Conservation (phyloP, 345 rosid species). For the thale cress (Arabidopsis thaliana) region TAIR10.1 NC_003070.9:1324501-1325000, state of each 20-base stretch:
- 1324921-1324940: conserved; percentile 97
- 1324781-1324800: neutral
- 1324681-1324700: neutral
- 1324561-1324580: conserved; percentile 7
- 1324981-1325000: conserved; percentile 96
- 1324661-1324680: neutral
- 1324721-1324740: neutral
- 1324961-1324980: conserved; percentile 89
- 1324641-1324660: neutral
- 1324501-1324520: conserved; percentile 88
- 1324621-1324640: neutral
- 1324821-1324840: too few relatives aligned
- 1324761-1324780: neutral
- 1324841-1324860: neutral
- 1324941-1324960: conserved; percentile 98
- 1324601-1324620: conserved; percentile 4
- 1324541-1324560: conserved; percentile 51
- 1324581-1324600: conserved; percentile 1
- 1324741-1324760: neutral
- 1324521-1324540: conserved; percentile 62
- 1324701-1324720: neutral
- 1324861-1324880: neutral
- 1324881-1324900: fast-evolving
- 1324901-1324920: neutral
- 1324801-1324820: neutral